Percentiles rank a stretch among this genome's conserved stretches.
phyloP scores from a whole-genome alignment of 139 green algal genomes.

The Pedinophyceae sp. region DNA sequence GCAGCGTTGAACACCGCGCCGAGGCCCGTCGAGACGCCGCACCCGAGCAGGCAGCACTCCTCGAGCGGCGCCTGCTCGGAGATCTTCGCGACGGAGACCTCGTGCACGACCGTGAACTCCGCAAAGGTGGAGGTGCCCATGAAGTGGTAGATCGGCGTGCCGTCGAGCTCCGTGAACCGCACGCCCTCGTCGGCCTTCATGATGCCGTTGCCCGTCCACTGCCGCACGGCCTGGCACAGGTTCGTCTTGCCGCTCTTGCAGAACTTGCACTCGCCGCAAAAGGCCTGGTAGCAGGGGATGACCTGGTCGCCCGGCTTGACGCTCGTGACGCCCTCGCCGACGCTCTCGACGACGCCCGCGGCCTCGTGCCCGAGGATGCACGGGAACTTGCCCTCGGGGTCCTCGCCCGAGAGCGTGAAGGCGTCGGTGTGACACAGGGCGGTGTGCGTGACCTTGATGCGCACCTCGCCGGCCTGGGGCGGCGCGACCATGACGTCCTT shows the following conservation, averaged over 20 bases:
- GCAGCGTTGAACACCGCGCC: conserved; percentile 93
- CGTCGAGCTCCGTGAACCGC: conserved; percentile 64
- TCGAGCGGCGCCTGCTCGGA: conserved; percentile 14
- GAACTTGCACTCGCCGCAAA: conserved; percentile 89
- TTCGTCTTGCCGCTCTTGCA: conserved; percentile 83
- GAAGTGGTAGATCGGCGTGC: conserved; percentile 89
- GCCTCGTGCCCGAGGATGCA: conserved; percentile 96
- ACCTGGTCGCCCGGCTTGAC: conserved; percentile 68
- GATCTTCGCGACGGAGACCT: conserved; percentile 17
- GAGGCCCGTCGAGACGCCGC: conserved; percentile 73
- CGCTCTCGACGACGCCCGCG: conserved; percentile 79
- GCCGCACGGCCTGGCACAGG: conserved; percentile 69
- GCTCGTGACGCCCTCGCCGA: conserved; percentile 54
- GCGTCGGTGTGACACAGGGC: conserved; percentile 92
- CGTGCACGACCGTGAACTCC: conserved; percentile 95
- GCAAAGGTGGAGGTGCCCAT: conserved; percentile 96
- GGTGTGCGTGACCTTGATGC: conserved; percentile 68
- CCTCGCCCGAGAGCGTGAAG: conserved; percentile 78
- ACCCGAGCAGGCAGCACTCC: conserved; percentile 79
- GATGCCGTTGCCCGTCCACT: conserved; percentile 74
- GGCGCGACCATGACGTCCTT: conserved; percentile 66
- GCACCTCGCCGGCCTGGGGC: conserved; percentile 73
- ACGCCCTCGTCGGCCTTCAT: conserved; percentile 70
- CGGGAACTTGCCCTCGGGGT: conserved; percentile 76
- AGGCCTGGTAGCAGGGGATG: conserved; percentile 82